Evolutionary conservation across 805 yeast species (phyloP), one percentile per base, ranked within the genome.

Genomic region (Starmerella bombi): DNA sequence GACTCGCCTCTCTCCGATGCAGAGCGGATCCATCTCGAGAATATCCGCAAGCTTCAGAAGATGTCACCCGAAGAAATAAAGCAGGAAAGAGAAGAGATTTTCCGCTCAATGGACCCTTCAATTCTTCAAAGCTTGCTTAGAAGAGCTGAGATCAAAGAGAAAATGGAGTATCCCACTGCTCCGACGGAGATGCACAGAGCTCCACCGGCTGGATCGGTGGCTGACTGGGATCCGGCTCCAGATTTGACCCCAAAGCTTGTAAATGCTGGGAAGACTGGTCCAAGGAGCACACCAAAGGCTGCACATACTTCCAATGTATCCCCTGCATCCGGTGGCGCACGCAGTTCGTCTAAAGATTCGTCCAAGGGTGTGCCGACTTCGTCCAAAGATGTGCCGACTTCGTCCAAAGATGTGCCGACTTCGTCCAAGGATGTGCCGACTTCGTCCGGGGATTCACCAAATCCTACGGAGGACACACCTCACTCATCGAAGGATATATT

Each of bases 21-120:
- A 0, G 86, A 80, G 48, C 69, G 72, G 54, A 82, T 85, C 18
- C 88, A 83, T 56, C 56, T 70, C 41, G 94, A 85, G 53, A 86
- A 84, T 57, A 58, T 80, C 45, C 71, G 74, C 29, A 64, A 67
- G 31, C 56, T 86, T 41, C 62, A 73, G 28, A 57, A 60, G 12
- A 77, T 85, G 86, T 63, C 77, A 2, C 67, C 65, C 2, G 77
- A 71, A 15, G 84, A 85, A 53, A 69, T 82, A 27, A 63, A 67
- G 25, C 59, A 64, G 34, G 88, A 82, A 49, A 68, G 73, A 47
- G 70, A 72, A 46, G 93, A 83, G 51, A 59, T 86, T 27, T 48
- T 82, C 38, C 67, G 66, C n/a, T 65, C 69, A 0, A 62, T 86
- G 56, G 77, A 81, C 57, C 93, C 94, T 0, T 67, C 66, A 41